phyloP scores from a whole-genome alignment of 2,329 filamentous ascomycete species.

The Grosmannia penicillata region DNA sequence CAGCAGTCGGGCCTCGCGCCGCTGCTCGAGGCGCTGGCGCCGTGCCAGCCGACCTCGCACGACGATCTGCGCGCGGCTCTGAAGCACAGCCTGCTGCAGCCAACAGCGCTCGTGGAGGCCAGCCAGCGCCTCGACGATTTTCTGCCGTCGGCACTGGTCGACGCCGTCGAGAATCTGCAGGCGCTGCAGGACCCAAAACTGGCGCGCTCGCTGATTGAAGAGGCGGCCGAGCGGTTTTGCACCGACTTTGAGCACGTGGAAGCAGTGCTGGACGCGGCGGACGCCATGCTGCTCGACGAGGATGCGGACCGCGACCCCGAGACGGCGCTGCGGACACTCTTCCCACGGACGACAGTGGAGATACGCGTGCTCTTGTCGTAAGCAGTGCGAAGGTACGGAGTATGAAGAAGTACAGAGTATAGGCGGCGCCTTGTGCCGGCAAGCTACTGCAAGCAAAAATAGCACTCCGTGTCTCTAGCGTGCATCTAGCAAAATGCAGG shows the following conservation, averaged over 20 bases:
- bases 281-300: constrained; percentile 17
- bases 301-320: constrained; percentile 14
- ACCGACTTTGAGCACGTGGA: constrained; percentile 59
- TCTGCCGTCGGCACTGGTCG: constrained; percentile 81
- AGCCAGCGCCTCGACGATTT: constrained; percentile 79
- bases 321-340: constrained; percentile 25
- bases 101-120: constrained; percentile 44
- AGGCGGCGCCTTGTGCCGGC: too few species aligned
- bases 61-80: constrained; percentile 38
- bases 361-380: constrained; percentile 44
- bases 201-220: constrained; percentile 63
- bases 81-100: constrained; percentile 40
- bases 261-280: constrained; percentile 28
- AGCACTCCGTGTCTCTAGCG: too few species aligned
- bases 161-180: constrained; percentile 71
- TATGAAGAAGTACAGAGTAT: not conserved
- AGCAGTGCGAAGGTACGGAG: not conserved
- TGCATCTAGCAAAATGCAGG: too few species aligned
- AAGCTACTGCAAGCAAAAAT: too few species aligned
- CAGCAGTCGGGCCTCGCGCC: constrained; percentile 56
- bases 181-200: constrained; percentile 57
- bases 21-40: constrained; percentile 43
- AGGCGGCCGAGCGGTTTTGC: constrained; percentile 73
- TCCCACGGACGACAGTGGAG: constrained; percentile 45
- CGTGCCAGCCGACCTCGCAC: constrained; percentile 19